phyloP scores from a whole-genome alignment of 495 filamentous ascomycete species.

The Aspergillus haitiensis region DNA sequence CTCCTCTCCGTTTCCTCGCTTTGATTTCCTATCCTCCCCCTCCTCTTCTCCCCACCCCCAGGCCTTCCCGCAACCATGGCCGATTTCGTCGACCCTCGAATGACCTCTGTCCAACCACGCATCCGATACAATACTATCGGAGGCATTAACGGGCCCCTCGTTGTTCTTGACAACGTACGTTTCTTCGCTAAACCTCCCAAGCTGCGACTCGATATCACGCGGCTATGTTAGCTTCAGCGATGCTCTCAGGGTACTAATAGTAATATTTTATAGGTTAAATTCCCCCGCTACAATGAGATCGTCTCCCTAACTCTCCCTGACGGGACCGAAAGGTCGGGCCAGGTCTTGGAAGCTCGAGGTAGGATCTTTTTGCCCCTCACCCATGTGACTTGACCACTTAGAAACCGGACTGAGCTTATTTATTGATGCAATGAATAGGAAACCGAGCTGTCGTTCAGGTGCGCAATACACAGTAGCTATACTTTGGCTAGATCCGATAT shows the following conservation, averaged over 20 bases:
- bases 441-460: conserved; percentile 91
- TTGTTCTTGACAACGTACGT: conserved; percentile 90
- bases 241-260: not conserved
- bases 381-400: not conserved
- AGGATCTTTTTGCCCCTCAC: conserved; percentile 23
- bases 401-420: conserved; percentile 13
- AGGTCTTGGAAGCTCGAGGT: conserved; percentile 98
- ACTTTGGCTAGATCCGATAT: conserved; percentile 20
- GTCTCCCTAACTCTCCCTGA: conserved; percentile 94
- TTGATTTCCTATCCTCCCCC: not conserved
- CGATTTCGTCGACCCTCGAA: conserved; percentile 69
- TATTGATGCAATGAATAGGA: conserved; percentile 50
- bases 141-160: conserved; percentile 95
- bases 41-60: not conserved
- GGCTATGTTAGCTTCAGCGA: not conserved
- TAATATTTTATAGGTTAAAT: conserved; percentile 72
- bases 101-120: conserved; percentile 78
- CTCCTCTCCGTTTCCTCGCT: not conserved
- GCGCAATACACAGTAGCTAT: conserved; percentile 25
- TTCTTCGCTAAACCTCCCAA: not conserved
- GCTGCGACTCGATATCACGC: not conserved
- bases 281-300: conserved; percentile 95
- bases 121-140: conserved; percentile 97
- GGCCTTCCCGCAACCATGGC: conserved; percentile 51
- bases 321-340: conserved; percentile 88